Percentiles rank a stretch among this genome's conserved stretches.
These are phyloP conservation scores for Pseudotsuga menziesii DNA, from an alignment of 75 land plant genomes.

Conservation along the genomic window DNA sequence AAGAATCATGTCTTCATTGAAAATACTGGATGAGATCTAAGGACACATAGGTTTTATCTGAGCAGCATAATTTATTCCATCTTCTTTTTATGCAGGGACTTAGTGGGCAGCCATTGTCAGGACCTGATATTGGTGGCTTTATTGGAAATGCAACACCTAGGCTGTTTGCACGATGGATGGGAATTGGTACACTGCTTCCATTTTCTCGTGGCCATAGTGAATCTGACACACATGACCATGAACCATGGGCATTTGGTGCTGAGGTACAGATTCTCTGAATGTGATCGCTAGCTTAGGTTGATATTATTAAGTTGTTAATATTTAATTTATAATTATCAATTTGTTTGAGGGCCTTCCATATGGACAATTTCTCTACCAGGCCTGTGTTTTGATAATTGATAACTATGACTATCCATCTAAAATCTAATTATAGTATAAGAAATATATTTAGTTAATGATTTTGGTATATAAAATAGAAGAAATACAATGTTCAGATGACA, in stretches of 20 bases:
- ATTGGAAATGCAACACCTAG: conserved; percentile 97
- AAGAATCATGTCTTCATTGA: too few relatives aligned
- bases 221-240: conserved; percentile 69
- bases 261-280: conserved; percentile 48
- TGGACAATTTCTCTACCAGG: background rate
- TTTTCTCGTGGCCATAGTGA: conserved; percentile 95
- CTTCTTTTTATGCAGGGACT: conserved; percentile 48
- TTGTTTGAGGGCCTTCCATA: background rate
- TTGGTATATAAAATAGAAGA: too few relatives aligned
- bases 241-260: conserved; percentile 96
- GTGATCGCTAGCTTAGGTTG: background rate
- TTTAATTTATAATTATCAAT: background rate
- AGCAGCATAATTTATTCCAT: too few relatives aligned
- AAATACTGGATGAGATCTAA: too few relatives aligned
- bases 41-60: too few relatives aligned
- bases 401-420: background rate
- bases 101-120: conserved; percentile 93
- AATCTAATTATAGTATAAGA: background rate
- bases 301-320: background rate
- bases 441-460: too few relatives aligned
- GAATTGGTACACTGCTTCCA: conserved; percentile 87
- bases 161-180: conserved; percentile 98
- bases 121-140: conserved; percentile 99
- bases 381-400: background rate
- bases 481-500: too few relatives aligned